Conservation (phyloP, 2,329 filamentous ascomycete species). For the Pseudocercospora fijiensis region DNA sequence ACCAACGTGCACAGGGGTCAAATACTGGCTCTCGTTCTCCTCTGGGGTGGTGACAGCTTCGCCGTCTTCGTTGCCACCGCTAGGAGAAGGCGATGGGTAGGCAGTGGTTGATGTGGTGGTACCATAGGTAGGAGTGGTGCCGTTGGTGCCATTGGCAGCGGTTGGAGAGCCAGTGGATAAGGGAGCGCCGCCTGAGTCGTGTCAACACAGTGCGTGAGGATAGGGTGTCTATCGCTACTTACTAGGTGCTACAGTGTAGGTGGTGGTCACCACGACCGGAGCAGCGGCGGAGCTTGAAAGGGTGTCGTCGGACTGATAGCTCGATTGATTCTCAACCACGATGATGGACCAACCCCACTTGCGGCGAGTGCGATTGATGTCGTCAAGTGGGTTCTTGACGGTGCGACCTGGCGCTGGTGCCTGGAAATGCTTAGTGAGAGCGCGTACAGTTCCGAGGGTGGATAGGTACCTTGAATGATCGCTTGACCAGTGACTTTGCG, state of each 20-base stretch:
- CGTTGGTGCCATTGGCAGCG: background rate
- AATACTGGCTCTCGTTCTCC: slow-evolving; percentile 66
- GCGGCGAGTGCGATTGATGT: slow-evolving; percentile 64
- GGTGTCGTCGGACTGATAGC: background rate
- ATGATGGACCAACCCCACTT: slow-evolving; percentile 57
- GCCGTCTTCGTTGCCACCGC: slow-evolving; percentile 23
- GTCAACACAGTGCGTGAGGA: background rate
- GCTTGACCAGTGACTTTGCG: slow-evolving; percentile 24
- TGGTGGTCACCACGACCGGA: background rate
- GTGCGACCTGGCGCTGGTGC: slow-evolving; percentile 52
- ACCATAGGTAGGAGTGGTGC: slow-evolving; percentile 7
- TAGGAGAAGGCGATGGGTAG: slow-evolving; percentile 18
- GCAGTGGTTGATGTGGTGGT: slow-evolving; percentile 14
- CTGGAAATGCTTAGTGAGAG: slow-evolving; percentile 59
- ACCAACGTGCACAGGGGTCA: slow-evolving; percentile 68
- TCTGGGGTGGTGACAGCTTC: slow-evolving; percentile 65
- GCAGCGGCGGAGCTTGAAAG: background rate
- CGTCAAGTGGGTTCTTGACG: slow-evolving; percentile 56
- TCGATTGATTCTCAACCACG: slow-evolving; percentile 16
- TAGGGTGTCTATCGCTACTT: background rate
- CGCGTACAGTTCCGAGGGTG: slow-evolving; percentile 4
- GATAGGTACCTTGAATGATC: slow-evolving; percentile 13
- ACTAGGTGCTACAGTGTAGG: background rate
- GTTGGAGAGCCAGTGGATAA: background rate
- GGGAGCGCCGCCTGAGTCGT: background rate